A percentile compares a stretch with the other conserved stretches of the same genome.
These are phyloP conservation scores for Blastocystis sp. DNA, from an alignment of 352 stramenopile genomes.

Conservation along the genomic window DNA sequence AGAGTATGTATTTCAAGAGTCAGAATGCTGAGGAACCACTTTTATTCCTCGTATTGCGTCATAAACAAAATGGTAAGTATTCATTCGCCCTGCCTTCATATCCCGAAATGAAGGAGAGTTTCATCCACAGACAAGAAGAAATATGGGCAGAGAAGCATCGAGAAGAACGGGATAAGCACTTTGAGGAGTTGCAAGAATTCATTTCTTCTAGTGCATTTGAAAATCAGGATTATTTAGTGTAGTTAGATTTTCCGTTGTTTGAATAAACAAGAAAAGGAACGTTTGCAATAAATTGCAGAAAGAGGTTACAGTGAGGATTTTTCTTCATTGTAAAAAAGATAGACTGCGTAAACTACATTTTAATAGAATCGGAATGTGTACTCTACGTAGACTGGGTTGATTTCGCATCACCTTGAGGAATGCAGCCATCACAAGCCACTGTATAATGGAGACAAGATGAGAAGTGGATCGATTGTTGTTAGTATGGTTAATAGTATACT, in stretches of 20 bases:
- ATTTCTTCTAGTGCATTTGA: background rate
- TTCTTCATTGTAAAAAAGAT: background rate
- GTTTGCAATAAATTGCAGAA: background rate
- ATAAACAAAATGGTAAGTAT: conserved; percentile 42
- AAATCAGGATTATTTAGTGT: background rate
- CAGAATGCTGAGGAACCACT: background rate
- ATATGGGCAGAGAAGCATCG: background rate
- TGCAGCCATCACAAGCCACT: background rate
- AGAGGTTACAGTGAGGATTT: background rate
- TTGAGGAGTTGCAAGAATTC: conserved; percentile 4
- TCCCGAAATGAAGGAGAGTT: background rate
- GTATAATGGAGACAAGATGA: background rate
- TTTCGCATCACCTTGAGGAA: background rate
- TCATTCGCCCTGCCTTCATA: conserved; percentile 17
- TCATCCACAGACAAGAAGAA: background rate
- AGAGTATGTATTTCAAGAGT: conserved; percentile 10
- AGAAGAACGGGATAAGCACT: background rate
- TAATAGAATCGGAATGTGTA: too few species aligned
- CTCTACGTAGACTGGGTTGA: too few species aligned
- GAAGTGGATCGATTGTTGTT: background rate
- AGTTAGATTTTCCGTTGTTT: background rate
- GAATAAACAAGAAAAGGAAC: background rate
- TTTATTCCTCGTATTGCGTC: background rate
- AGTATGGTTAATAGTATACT: background rate
- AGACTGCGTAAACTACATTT: background rate